Conservation (phyloP, 2,329 filamentous ascomycete genomes). For the Fusarium sp. region DNA sequence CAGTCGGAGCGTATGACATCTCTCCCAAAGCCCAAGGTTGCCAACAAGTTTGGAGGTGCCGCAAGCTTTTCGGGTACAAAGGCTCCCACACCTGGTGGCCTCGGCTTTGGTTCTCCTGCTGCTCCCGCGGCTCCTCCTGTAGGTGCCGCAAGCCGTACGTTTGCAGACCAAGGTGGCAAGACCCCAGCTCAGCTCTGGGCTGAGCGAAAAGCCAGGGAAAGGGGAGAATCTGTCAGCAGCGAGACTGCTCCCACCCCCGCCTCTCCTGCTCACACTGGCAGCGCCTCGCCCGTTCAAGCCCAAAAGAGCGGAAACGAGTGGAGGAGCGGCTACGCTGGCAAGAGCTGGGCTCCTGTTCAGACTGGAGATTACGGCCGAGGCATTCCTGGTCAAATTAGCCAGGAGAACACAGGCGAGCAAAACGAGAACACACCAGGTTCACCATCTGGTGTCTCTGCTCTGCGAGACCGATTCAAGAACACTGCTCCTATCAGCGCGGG, state of each 20-base stretch:
- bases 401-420: slow-evolving; percentile 74
- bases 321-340: slow-evolving; percentile 93
- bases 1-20: slow-evolving; percentile 85
- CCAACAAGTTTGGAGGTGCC: slow-evolving; percentile 84
- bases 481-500: slow-evolving; percentile 75
- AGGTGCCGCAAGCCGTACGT: slow-evolving; percentile 88
- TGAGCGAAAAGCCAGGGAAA: slow-evolving; percentile 91
- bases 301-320: slow-evolving; percentile 84
- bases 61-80: slow-evolving; percentile 88
- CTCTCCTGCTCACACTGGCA: slow-evolving; percentile 50
- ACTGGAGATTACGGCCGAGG: slow-evolving; percentile 75
- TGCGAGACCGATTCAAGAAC: slow-evolving; percentile 87
- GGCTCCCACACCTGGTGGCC: slow-evolving; percentile 80
- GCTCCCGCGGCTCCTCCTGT: slow-evolving; percentile 71
- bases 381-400: slow-evolving; percentile 60
- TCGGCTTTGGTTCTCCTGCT: slow-evolving; percentile 72
- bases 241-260: slow-evolving; percentile 46
- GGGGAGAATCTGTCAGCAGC: slow-evolving; percentile 63
- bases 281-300: slow-evolving; percentile 68
- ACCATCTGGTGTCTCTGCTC: slow-evolving; percentile 74
- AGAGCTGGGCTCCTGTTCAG: slow-evolving; percentile 89
- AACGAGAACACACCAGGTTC: slow-evolving; percentile 66
- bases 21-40: slow-evolving; percentile 93
- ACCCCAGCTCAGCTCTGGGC: slow-evolving; percentile 98
- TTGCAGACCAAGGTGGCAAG: slow-evolving; percentile 94